These are phyloP conservation scores for Trichodelitschia bisporula DNA, from an alignment of 495 filamentous ascomycete species.

Conservation along the genomic window DNA sequence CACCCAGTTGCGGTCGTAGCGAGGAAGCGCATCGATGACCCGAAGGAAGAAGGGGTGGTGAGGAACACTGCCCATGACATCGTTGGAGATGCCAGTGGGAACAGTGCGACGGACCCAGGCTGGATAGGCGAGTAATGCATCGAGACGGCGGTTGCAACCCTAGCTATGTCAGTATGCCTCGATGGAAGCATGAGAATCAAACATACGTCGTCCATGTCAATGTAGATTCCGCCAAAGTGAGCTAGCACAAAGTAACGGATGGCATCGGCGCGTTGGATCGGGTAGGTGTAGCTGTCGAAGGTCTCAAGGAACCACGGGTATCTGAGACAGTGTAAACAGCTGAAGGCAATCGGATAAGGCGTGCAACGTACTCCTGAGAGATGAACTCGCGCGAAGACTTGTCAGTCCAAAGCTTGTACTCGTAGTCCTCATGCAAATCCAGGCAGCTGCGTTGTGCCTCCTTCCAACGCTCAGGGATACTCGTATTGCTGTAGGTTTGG, in stretches of 20 bases:
- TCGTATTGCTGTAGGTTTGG: constrained; percentile 61
- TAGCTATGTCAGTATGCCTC: constrained; percentile 8
- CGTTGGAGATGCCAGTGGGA: constrained; percentile 74
- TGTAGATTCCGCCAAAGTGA: constrained; percentile 67
- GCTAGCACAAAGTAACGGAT: constrained; percentile 75
- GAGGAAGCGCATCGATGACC: constrained; percentile 41
- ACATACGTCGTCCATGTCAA: constrained; percentile 69
- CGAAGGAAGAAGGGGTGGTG: constrained; percentile 64
- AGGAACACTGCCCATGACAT: constrained; percentile 61
- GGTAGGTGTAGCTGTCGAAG: constrained; percentile 55
- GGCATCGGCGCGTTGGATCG: constrained; percentile 68
- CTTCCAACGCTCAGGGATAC: constrained; percentile 49
- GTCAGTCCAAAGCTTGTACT: constrained; percentile 86
- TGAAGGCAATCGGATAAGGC: background rate
- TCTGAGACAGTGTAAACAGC: constrained; percentile 14
- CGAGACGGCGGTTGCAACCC: constrained; percentile 63
- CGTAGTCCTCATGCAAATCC: constrained; percentile 51
- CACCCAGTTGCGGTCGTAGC: constrained; percentile 51
- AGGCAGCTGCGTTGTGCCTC: constrained; percentile 51
- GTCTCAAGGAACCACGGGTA: constrained; percentile 76
- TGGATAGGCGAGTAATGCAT: constrained; percentile 58
- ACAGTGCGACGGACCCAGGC: constrained; percentile 60
- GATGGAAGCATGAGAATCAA: constrained; percentile 1
- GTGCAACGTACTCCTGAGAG: constrained; percentile 15
- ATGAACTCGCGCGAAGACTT: constrained; percentile 53